phyloP scores from a whole-genome alignment of 176 grass and related monocot species.

The Musa itinerans region DNA sequence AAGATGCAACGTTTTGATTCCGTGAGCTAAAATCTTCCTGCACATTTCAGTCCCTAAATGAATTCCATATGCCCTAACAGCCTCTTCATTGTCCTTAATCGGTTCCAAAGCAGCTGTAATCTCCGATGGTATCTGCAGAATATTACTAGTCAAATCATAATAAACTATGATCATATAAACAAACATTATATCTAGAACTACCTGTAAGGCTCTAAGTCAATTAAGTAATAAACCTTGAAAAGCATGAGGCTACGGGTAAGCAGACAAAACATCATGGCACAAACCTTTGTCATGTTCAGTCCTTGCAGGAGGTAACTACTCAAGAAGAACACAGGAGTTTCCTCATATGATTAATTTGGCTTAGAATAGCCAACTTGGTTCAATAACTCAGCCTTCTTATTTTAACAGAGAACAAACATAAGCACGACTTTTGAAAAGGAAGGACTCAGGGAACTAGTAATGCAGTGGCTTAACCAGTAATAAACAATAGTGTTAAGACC shows the following conservation, averaged over 20 bases:
- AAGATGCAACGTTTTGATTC: constrained; percentile 82
- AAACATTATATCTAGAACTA: no score
- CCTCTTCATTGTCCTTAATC: constrained; percentile 89
- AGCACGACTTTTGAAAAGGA: background rate
- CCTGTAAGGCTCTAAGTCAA: no score
- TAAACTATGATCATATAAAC: background rate
- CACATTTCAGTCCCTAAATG: constrained; percentile 88
- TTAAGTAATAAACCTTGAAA: background rate
- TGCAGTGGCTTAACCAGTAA: background rate
- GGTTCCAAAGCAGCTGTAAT: constrained; percentile 59
- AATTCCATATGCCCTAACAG: constrained; percentile 70
- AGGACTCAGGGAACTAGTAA: background rate
- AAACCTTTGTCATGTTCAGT: background rate
- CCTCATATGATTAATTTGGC: background rate
- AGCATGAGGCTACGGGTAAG: background rate
- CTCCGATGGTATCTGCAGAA: constrained; percentile 55
- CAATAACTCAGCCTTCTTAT: background rate
- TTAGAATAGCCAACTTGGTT: background rate
- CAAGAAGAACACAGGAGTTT: background rate
- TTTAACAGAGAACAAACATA: background rate
- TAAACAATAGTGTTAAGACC: background rate
- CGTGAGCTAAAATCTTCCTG: constrained; percentile 76
- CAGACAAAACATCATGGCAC: background rate
- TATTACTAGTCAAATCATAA: background rate
- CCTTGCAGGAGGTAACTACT: background rate